A percentile compares a stretch with the other conserved stretches of the same genome.
phyloP scores from a whole-genome alignment of 208 protist genomes.

The Trypanosoma avium region DNA sequence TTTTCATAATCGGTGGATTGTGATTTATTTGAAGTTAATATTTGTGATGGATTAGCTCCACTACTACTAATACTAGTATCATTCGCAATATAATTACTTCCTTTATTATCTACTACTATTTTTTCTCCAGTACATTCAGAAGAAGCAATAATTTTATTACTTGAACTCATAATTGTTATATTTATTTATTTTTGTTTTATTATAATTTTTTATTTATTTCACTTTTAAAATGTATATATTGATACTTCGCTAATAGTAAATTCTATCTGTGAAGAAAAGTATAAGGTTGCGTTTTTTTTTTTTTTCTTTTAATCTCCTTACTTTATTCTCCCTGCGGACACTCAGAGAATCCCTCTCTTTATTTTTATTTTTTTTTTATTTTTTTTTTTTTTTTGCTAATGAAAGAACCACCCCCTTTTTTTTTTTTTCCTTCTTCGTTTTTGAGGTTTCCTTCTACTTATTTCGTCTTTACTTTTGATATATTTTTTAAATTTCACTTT shows the following conservation, averaged over 20 bases:
- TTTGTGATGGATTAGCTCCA: background rate
- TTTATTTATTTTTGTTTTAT: conserved; percentile 1
- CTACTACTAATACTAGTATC: background rate
- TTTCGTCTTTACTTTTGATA: no score
- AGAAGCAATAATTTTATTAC: background rate
- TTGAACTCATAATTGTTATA: background rate
- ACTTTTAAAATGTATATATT: no score
- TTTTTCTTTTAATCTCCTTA: background rate
- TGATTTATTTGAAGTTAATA: background rate
- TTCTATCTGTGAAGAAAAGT: no score
- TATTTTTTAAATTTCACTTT: no score
- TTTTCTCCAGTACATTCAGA: background rate
- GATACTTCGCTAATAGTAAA: no score
- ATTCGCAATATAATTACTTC: background rate
- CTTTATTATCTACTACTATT: conserved; percentile 1
- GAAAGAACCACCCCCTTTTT: background rate
- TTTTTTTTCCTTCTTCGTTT: no score
- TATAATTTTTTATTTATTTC: conserved; percentile 5
- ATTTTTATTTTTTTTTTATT: background rate
- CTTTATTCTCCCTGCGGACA: no score
- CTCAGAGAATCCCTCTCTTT: no score
- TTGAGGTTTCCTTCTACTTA: no score
- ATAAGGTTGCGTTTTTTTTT: background rate
- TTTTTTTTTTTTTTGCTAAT: background rate
- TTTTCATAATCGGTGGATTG: background rate